Evolutionary conservation across 2,329 filamentous ascomycete species (phyloP), one percentile per base, ranked within the genome.

Genomic region (Clarireedia hainanense): DNA sequence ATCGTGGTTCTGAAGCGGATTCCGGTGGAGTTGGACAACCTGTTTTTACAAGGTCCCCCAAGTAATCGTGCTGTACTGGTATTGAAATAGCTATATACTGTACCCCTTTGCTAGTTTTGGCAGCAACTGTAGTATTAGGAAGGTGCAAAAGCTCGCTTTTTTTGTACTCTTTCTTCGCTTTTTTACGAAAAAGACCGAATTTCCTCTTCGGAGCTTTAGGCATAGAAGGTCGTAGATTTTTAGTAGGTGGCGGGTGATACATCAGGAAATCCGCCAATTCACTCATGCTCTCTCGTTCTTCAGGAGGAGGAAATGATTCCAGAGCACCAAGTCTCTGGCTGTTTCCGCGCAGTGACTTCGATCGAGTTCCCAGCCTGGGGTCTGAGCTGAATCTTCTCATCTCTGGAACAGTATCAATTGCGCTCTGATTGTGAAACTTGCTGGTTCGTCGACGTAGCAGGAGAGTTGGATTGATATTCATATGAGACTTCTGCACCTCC

Each of bases 21-120:
- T 48, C 15, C 3, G 43, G 36, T 26, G 24, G 34, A 23, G n/a
- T 34, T 9, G 15, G 36, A 30, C 43, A 47, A 15, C 14, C 43
- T n/a, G 43, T 14, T 26, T 47, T 47, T 10, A 24, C 27, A 5
- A 37, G 5, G 17, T 46, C 64, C 60, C 2, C 72, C 45, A 76
- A 68, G 23, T 78, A 73, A 5, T 73, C 75, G 56, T 79, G 70
- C 60, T 80, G 74, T 12, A 76, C 57, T 1, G 81, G 80, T 46
- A 84, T 82, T 0, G 80, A 82, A 51, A 84, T 84, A 57, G 80
- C 79, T 60, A 84, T 83, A 61, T 84, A 77, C 4, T 78, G 73
- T 63, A 80, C 72, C 1, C 80, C 80, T 2, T 71, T 75, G 6
- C 68, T 76, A 0, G 80, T 83, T 37, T 69, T 76, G 6, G 78